phyloP scores from a whole-genome alignment of 805 yeast species.

The Starmera pachycereana region DNA sequence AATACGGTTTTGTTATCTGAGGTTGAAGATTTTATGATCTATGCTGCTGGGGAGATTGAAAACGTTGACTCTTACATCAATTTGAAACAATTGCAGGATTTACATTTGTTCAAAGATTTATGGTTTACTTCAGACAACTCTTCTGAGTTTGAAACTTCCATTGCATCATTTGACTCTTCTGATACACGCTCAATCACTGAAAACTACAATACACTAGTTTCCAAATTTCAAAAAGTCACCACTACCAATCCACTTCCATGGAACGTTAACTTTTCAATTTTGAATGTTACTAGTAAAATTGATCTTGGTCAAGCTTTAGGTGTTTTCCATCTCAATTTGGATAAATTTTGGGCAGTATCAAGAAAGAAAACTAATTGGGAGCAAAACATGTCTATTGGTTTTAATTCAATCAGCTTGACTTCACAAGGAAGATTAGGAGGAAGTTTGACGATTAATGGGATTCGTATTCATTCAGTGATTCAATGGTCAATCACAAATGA shows the following conservation, averaged over 20 bases:
- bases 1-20: slow-evolving; percentile 38
- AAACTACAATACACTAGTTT: slow-evolving; percentile 20
- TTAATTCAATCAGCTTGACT: slow-evolving; percentile 37
- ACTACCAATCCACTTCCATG: slow-evolving; percentile 65
- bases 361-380: slow-evolving; percentile 60
- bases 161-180: slow-evolving; percentile 5
- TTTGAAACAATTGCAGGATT: slow-evolving; percentile 78
- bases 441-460: slow-evolving; percentile 34
- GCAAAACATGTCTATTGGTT: slow-evolving; percentile 55
- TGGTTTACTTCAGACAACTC: slow-evolving; percentile 36
- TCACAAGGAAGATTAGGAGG: slow-evolving; percentile 84
- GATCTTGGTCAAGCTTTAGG: slow-evolving; percentile 87
- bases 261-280: slow-evolving; percentile 48
- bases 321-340: slow-evolving; percentile 40
- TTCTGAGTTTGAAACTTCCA: slow-evolving; percentile 13
- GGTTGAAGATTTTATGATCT: slow-evolving; percentile 28
- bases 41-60: slow-evolving; percentile 41
- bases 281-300: slow-evolving; percentile 42
- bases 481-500: slow-evolving; percentile 51
- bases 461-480: slow-evolving; percentile 53
- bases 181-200: slow-evolving; percentile 2
- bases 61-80: slow-evolving; percentile 57
- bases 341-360: slow-evolving; percentile 58
- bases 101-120: slow-evolving; percentile 70
- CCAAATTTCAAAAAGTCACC: slow-evolving; percentile 45